Evolutionary conservation across 306 rosid species (phyloP), one percentile per base, ranked within the genome.

Genomic region (Alnus rubra): DNA sequence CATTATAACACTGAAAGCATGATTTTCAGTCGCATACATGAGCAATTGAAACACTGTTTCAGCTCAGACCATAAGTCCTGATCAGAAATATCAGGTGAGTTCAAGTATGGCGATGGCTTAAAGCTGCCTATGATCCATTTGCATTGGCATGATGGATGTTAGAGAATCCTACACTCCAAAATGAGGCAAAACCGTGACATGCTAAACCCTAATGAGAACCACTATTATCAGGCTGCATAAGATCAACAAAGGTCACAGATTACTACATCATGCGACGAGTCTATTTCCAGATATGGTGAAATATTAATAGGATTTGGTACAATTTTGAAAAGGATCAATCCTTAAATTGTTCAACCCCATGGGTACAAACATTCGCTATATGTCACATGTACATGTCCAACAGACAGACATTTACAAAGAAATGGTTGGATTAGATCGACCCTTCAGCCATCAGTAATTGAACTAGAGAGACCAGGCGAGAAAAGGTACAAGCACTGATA

Each of bases 401-500:
- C 35, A 60, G 3, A 65, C 44, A 39, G 44, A 39, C 44, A 39
- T 39, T 39, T 39, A 72, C 54, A 65, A 18, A 47, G 33, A 44
- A 76, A 74, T 68, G 48, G 30, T 16, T 15, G 31, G 51, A 49
- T 39, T 39, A 39, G 44, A 4, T 39, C 44, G 44, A 16, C 71
- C 37, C 64, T 23, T 58, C 33, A 75, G 68, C 65, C 52, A 64
- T 76, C 62, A n/a, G 37, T 19, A 58, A 30, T 58, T 58, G 35
- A 4, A 75, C 51, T 15, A 39, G 44, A 39, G 76, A 62, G 49
- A 19, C 73, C 37, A 51, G 13, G n/a, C 53, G 14, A 75, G 13
- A 42, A 50, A 58, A 3, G 62, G 65, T 68, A 73, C 52, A 77
- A 69, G 51, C 58, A 75, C 19, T 7, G 72, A n/a, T 39, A 33